Base-by-base conservation (phyloP, 176 grass and related monocot genomes). In the Musa acuminata region DNA sequence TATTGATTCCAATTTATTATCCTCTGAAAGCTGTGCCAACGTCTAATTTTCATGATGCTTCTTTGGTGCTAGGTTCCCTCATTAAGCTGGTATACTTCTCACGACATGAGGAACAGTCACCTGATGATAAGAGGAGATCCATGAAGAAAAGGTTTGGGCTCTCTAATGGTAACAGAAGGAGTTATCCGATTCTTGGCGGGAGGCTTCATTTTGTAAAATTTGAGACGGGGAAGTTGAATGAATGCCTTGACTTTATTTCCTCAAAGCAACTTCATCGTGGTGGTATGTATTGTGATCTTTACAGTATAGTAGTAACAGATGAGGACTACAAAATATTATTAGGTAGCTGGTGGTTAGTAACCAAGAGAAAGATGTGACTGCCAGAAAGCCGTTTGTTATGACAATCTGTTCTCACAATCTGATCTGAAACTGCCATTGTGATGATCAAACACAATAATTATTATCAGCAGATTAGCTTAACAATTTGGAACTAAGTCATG, bases 201-300 rank as follows among this genome's bases (percentile, higher is more conserved):
- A 88, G 95, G 82, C 95, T 98, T 54, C 95, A 98, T 79, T 98
- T 98, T 82, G 94, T 98, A 55, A 98, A 98, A 72, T 98, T 98
- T 55, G 94, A 98, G 80, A 93, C 90, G 14, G 87, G 27, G 71
- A 98, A 98, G 75, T 79, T 98, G 54, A 98, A 84, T 59, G 87
- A 98, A 76, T 98, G 94, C 60, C 78, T 98, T 64, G 94, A 98
- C 23, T 98, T 98, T 49, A 93, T 98, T 84, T 98, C 87, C 76
- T 93, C 94, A 79, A 98, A 98, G 73, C 94, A 98, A 78, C 86
- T 98, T 73, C 94, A 93, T 86, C 75, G 84, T 70, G 94, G 94
- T 51, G 90, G 95, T 98, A 98, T 73, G 86, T 79, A 24, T 79
- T 71, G 19, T 27, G n/a, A 58, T 53, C 22, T 73, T 73, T 73